These are phyloP conservation scores for Beauveria sp. DNA, from an alignment of 2,329 filamentous ascomycete genomes.

Conservation along the genomic window DNA sequence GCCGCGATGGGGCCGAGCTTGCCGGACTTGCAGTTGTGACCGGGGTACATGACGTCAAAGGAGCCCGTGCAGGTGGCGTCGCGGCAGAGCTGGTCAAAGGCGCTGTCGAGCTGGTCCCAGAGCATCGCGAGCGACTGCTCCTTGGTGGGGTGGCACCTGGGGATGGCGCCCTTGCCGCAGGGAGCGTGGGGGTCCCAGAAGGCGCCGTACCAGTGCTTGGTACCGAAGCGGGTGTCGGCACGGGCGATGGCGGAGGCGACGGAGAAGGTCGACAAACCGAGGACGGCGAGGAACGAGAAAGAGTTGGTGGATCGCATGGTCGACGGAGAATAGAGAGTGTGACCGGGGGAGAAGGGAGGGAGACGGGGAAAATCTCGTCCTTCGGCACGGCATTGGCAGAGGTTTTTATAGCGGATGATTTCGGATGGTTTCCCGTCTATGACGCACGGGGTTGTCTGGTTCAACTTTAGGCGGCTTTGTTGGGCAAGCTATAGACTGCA, in stretches of 20 bases:
- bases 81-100: constrained; percentile 10
- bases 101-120: constrained; percentile 12
- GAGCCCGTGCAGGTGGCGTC: constrained; percentile 9
- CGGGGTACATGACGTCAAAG: constrained; percentile 10
- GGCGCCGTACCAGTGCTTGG: constrained; percentile 10
- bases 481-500: no score
- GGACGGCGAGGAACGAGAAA: neutral
- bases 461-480: no score
- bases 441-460: no score
- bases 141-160: constrained; percentile 10
- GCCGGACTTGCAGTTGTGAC: constrained; percentile 5
- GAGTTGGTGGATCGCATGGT: constrained; percentile 3
- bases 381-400: no score
- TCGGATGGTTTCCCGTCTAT: no score
- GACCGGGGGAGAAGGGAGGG: neutral
- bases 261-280: neutral
- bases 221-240: constrained; percentile 9
- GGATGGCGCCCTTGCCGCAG: constrained; percentile 11
- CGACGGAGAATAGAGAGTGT: neutral
- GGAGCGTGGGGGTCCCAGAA: constrained; percentile 5
- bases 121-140: constrained; percentile 8
- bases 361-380: no score
- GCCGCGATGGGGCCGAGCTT: constrained; percentile 7
- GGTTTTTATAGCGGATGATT: no score
- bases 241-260: constrained; percentile 6